A percentile compares a stretch with the other conserved stretches of the same genome.
Conservation (phyloP, 768 basidiomycete species). For the Russula earlei region DNA sequence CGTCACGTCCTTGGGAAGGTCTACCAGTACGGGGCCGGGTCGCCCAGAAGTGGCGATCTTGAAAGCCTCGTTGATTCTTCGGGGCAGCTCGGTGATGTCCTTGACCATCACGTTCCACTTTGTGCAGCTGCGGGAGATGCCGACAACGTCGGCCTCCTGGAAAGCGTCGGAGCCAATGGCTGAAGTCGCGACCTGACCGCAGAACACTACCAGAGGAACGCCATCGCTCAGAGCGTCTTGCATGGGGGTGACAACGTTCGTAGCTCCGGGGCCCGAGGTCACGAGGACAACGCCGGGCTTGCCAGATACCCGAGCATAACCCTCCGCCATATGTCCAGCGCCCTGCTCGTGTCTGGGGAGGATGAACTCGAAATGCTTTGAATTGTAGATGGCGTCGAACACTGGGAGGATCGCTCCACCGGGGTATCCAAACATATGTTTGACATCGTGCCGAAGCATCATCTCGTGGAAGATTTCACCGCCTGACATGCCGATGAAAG, state of each 20-base stretch:
- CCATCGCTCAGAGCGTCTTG: conserved; percentile 96
- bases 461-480: conserved; percentile 99
- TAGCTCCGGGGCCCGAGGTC: conserved; percentile 96
- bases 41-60: conserved; percentile 97
- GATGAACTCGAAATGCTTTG: conserved; percentile 88
- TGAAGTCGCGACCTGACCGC: conserved; percentile 98
- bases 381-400: conserved; percentile 99
- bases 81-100: conserved; percentile 87
- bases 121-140: conserved; percentile 93
- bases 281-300: conserved; percentile 97
- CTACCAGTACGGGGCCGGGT: conserved; percentile 95
- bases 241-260: conserved; percentile 96
- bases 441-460: conserved; percentile 96
- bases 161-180: conserved; percentile 98
- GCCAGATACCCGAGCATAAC: conserved; percentile 94
- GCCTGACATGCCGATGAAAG: conserved; percentile 90
- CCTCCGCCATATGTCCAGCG: conserved; percentile 98
- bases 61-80: conserved; percentile 97
- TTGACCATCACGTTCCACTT: conserved; percentile 99
- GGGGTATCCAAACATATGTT: conserved; percentile 96
- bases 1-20: conserved; percentile 98
- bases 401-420: conserved; percentile 98
- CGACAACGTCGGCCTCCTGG: conserved; percentile 96
- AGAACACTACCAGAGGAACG: conserved; percentile 89
- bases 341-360: conserved; percentile 97